Conservation (phyloP, 345 rosid species). For the Dipteronia sinensis region DNA sequence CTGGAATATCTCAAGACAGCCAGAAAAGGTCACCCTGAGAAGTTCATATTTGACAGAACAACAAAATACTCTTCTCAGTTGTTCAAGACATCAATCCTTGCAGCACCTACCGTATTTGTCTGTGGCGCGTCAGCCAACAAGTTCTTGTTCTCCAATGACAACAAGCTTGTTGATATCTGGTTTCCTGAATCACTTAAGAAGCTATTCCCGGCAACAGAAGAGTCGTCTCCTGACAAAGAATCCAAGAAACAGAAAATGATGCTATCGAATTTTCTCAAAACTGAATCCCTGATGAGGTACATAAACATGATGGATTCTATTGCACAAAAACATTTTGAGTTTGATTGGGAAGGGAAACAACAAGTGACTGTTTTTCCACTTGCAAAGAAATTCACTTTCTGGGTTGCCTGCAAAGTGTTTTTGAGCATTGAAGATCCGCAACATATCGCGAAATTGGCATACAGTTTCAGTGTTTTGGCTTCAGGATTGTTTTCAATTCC, state of each 20-base stretch:
- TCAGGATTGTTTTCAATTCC: slow-evolving; percentile 22
- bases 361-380: slow-evolving; percentile 17
- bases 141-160: slow-evolving; percentile 54
- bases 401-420: slow-evolving; percentile 25
- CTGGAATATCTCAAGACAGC: slow-evolving; percentile 39
- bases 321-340: slow-evolving; percentile 14
- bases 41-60: slow-evolving; percentile 47
- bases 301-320: slow-evolving; percentile 17
- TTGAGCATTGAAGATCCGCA: slow-evolving; percentile 20
- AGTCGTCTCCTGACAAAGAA: slow-evolving; percentile 29
- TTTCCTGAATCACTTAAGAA: slow-evolving; percentile 53
- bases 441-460: not conserved
- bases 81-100: slow-evolving; percentile 42
- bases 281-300: slow-evolving; percentile 25
- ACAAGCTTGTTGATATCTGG: slow-evolving; percentile 47
- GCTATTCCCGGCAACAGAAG: slow-evolving; percentile 37
- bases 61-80: slow-evolving; percentile 32
- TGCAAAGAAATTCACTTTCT: slow-evolving; percentile 21
- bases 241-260: slow-evolving; percentile 40
- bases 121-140: slow-evolving; percentile 44
- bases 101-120: slow-evolving; percentile 33
- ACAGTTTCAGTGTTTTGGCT: slow-evolving; percentile 19
- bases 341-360: slow-evolving; percentile 2
- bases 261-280: slow-evolving; percentile 25
- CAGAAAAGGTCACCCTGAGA: slow-evolving; percentile 44